These are phyloP conservation scores for Solanum hybrid DNA, from an alignment of 305 asterid species.

Conservation along the genomic window DNA sequence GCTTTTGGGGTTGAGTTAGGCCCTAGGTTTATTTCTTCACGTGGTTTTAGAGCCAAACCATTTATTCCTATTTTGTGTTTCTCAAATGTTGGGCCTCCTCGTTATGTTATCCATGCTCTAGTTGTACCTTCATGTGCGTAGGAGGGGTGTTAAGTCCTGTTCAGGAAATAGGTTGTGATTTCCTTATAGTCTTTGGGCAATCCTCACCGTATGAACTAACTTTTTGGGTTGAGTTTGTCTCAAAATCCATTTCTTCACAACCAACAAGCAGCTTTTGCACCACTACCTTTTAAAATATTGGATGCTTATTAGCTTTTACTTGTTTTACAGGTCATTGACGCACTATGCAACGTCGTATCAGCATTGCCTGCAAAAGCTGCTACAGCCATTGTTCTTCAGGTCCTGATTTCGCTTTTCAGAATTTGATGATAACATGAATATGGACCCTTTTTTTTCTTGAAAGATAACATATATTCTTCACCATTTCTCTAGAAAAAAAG, in stretches of 20 bases:
- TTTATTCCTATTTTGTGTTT: not conserved
- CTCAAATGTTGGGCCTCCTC: not conserved
- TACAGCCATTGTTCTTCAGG: constrained; percentile 97
- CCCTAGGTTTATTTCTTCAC: not conserved
- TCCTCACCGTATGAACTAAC: not conserved
- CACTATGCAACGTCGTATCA: constrained; percentile 92
- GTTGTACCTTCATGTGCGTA: not conserved
- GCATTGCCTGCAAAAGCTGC: constrained; percentile 96
- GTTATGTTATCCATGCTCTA: not conserved
- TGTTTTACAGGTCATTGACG: constrained; percentile 77
- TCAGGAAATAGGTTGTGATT: not conserved
- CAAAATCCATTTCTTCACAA: not conserved
- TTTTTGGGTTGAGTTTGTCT: not conserved
- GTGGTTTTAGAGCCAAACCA: not conserved
- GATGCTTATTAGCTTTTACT: not conserved
- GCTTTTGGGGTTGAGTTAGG: not conserved
- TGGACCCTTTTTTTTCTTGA: not conserved
- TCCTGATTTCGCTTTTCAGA: constrained; percentile 44
- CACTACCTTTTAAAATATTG: not conserved
- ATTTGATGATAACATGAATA: not conserved
- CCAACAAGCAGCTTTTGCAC: not conserved
- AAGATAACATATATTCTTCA: not conserved
- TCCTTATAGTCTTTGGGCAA: not conserved
- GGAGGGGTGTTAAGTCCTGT: not conserved
- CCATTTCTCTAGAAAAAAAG: not conserved